Evolutionary conservation across 805 yeast genomes (phyloP).

Genomic region (Monosporozyma aerobia): DNA sequence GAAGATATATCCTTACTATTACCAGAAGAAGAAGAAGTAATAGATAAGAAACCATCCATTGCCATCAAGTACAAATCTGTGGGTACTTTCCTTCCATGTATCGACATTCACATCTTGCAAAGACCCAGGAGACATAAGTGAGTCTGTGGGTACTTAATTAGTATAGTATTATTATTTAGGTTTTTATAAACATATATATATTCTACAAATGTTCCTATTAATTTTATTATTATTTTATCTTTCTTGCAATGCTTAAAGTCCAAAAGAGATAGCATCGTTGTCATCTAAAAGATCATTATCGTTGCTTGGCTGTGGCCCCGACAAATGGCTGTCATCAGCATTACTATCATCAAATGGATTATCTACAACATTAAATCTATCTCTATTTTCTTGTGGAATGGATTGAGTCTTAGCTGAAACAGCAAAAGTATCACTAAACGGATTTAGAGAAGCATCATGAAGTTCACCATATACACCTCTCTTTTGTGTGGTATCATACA

Average conservation of each 20-base stretch:
- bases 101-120: constrained; percentile 24
- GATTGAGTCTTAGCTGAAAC: background rate
- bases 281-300: background rate
- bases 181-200: background rate
- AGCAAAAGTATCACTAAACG: constrained; percentile 16
- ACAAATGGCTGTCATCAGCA: background rate
- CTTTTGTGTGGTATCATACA: constrained; percentile 87
- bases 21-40: background rate
- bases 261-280: constrained; percentile 4
- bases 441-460: constrained; percentile 34
- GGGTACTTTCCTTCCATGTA: constrained; percentile 19
- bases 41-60: constrained; percentile 15
- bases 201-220: background rate
- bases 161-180: background rate
- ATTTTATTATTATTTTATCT: too few species aligned
- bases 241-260: background rate
- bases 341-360: constrained; percentile 12
- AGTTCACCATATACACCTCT: constrained; percentile 66
- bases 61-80: constrained; percentile 17
- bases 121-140: constrained; percentile 23
- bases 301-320: background rate
- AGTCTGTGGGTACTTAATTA: background rate
- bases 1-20: background rate
- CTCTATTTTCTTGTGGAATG: background rate
- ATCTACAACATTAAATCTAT: background rate